A percentile compares a stretch with the other conserved stretches of the same genome.
These are phyloP conservation scores for Annulohypoxylon stygium DNA, from an alignment of 495 filamentous ascomycete genomes.

Conservation along the genomic window DNA sequence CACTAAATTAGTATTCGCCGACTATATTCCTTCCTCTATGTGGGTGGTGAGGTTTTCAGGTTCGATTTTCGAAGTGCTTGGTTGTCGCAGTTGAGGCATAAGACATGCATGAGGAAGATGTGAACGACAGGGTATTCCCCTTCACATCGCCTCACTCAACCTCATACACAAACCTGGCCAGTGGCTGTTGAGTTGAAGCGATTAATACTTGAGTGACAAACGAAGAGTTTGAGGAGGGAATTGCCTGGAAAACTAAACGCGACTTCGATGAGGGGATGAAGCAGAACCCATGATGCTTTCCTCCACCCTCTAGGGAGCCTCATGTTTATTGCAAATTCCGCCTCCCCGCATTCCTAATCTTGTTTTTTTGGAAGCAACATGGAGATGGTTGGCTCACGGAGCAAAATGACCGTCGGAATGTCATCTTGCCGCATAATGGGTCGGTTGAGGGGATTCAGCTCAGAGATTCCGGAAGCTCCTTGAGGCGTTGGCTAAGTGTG, in stretches of 20 bases:
- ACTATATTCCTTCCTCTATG: not conserved
- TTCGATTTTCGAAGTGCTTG: not conserved
- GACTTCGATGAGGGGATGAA: not conserved
- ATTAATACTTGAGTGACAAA: not conserved
- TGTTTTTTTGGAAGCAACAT: not conserved
- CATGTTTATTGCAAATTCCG: not conserved
- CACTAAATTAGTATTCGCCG: not conserved
- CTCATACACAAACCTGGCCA: not conserved
- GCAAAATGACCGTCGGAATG: not conserved
- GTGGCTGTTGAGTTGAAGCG: not conserved
- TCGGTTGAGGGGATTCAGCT: not conserved
- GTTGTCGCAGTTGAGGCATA: not conserved
- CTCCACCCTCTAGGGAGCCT: not conserved
- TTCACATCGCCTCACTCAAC: not conserved
- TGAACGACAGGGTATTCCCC: not conserved
- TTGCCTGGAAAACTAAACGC: not conserved
- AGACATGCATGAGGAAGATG: not conserved
- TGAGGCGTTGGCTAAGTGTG: not conserved
- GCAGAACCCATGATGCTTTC: not conserved
- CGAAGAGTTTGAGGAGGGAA: not conserved
- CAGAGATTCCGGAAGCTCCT: not conserved
- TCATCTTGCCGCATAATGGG: not conserved
- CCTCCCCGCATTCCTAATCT: not conserved
- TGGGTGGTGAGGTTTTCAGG: not conserved
- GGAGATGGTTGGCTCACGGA: not conserved